Evolutionary conservation across 2,329 filamentous ascomycete genomes (phyloP).

Genomic region (Epichloe festucae): DNA sequence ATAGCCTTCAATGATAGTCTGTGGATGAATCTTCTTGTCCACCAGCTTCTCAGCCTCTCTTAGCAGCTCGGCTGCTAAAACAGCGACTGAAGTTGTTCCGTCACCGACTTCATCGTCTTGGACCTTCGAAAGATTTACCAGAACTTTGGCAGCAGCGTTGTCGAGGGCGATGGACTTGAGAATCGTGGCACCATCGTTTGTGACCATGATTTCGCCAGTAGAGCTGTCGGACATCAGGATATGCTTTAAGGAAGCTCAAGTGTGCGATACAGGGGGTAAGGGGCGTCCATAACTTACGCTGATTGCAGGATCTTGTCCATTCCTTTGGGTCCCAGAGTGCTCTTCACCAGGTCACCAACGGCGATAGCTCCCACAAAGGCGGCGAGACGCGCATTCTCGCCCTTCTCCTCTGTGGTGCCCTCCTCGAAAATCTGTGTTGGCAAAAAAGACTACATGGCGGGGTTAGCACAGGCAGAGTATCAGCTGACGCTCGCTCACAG

Average conservation of each 20-base stretch:
- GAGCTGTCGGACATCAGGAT: slow-evolving; percentile 41
- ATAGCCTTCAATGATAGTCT: slow-evolving; percentile 98
- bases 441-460: slow-evolving; percentile 46
- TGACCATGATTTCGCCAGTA: slow-evolving; percentile 94
- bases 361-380: slow-evolving; percentile 97
- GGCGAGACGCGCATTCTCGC: slow-evolving; percentile 96
- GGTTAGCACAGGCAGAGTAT: slow-evolving; percentile 9
- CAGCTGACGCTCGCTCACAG: background rate
- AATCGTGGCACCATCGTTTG: slow-evolving; percentile 96
- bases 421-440: slow-evolving; percentile 97
- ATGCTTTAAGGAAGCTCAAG: slow-evolving; percentile 4
- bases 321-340: slow-evolving; percentile 89
- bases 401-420: slow-evolving; percentile 94
- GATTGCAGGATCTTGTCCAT: slow-evolving; percentile 99
- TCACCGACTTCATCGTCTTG: slow-evolving; percentile 98
- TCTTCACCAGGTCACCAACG: slow-evolving; percentile 94
- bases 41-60: slow-evolving; percentile 95
- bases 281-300: slow-evolving; percentile 47
- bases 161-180: slow-evolving; percentile 97
- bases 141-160: slow-evolving; percentile 93
- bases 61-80: slow-evolving; percentile 86
- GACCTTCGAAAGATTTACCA: slow-evolving; percentile 98
- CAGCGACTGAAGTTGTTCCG: slow-evolving; percentile 94
- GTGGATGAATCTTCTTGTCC: slow-evolving; percentile 96
- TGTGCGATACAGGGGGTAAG: background rate